Base-by-base conservation (phyloP, 768 basidiomycete genomes). In the Multifurca ochricompacta region DNA sequence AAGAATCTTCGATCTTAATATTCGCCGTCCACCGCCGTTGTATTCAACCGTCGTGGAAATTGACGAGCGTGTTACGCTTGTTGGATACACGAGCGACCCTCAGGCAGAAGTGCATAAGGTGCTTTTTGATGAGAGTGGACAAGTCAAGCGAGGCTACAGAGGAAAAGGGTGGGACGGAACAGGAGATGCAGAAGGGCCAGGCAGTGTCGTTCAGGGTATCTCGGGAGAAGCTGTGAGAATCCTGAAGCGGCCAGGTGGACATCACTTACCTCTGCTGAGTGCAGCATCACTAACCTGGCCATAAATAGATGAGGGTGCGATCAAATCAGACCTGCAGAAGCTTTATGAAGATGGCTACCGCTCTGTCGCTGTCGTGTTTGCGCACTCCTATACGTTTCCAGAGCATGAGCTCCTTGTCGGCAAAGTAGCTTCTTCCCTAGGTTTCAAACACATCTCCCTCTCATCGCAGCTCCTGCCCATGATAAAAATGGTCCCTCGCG, bases 401-500 rank as follows among this genome's bases (percentile, higher is more conserved):
- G 80, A 85, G 8, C 95, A 98, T 66, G 94, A 97, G 67, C 71
- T 73, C 2, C 68, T 76, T 34, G 69, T 97, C 19, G 92, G 87
- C 28, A 69, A 71, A 0, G 65, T 95, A 18, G 95, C 93, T 4
- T 76, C 81, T 19, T 76, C 78, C 43, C 66, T 95, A 4, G 94
- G 94, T n/a, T 98, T 97, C 69, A 74, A 76, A 5, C 91, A 96
- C 41, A 81, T 97, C 62, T 94, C 91, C 2, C 81, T 90, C 62
- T 94, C 92, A 0, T 85, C 89, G 2, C 81, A 84, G 57, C 75
- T 94, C n/a, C 77, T 91, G 27, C 88, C 91, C 3, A 91, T 91
- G 88, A 94, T 95, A 74, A 92, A 92, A 70, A 87, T 94, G 77
- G 90, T 96, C 9, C 88, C 92, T 1, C 85, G 94, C 0, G 94